Conservation (phyloP, 2,329 filamentous ascomycete species). For the Chaetomium globosum region DNA sequence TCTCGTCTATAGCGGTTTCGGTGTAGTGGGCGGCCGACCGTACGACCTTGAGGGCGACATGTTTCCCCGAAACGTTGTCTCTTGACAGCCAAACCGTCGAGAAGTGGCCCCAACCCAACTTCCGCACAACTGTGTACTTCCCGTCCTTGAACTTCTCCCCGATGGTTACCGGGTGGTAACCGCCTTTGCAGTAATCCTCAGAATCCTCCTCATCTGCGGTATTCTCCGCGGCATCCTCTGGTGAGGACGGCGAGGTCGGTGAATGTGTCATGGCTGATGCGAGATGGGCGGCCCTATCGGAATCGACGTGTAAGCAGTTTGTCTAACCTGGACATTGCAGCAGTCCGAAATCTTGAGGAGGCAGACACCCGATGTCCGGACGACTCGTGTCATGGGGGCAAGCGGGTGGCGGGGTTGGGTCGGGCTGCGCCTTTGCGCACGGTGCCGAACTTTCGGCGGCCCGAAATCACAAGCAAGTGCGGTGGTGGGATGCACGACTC, state of each 20-base stretch:
- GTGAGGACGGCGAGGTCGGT: conserved; percentile 74
- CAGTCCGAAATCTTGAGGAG: neutral
- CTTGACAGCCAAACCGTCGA: conserved; percentile 88
- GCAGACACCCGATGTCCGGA: conserved; percentile 19
- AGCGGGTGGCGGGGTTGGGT: conserved; percentile 34
- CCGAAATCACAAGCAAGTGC: conserved; percentile 13
- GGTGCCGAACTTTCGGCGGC: conserved; percentile 37
- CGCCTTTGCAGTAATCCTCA: conserved; percentile 98
- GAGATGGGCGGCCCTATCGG: conserved; percentile 57
- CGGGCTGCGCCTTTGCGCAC: conserved; percentile 29
- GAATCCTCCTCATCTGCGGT: conserved; percentile 98
- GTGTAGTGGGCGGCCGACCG: conserved; percentile 98
- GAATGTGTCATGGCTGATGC: conserved; percentile 67
- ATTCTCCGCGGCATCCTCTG: conserved; percentile 83
- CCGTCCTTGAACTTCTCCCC: conserved; percentile 98
- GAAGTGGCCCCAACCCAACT: conserved; percentile 97
- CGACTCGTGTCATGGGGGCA: conserved; percentile 13
- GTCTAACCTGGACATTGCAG: conserved; percentile 25
- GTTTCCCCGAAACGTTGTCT: conserved; percentile 86
- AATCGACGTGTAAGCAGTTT: conserved; percentile 39
- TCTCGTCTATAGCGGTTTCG: conserved; percentile 97
- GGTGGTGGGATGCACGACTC: conserved; percentile 5
- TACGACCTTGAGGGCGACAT: conserved; percentile 97
- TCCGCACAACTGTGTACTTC: conserved; percentile 93
- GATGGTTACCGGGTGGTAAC: conserved; percentile 92